Evolutionary conservation across 2,329 filamentous ascomycete genomes (phyloP).

Genomic region (Fusarium sp.): DNA sequence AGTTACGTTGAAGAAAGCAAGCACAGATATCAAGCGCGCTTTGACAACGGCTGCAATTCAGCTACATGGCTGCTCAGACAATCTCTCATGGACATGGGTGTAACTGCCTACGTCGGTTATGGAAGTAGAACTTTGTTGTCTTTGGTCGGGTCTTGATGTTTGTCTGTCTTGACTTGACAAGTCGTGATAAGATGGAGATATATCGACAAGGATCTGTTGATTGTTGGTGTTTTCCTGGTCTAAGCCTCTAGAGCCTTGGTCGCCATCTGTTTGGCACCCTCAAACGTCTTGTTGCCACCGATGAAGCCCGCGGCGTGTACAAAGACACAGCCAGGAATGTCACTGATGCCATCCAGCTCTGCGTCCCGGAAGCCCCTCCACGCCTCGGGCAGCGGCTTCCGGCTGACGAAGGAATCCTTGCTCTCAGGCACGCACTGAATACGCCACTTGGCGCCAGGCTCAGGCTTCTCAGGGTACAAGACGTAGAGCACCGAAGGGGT

Average conservation of each 20-base stretch:
- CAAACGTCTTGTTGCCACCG: conserved; percentile 90
- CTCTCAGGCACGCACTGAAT: conserved; percentile 89
- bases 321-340: conserved; percentile 82
- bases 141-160: too few relatives aligned
- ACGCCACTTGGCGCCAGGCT: conserved; percentile 84
- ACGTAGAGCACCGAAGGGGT: conserved; percentile 78
- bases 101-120: not conserved
- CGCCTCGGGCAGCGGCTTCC: conserved; percentile 87
- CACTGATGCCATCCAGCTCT: conserved; percentile 77
- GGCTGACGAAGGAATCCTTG: conserved; percentile 88
- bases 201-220: not conserved
- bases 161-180: too few relatives aligned
- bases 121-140: not conserved
- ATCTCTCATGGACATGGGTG: not conserved
- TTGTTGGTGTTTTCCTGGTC: not conserved
- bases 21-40: not conserved
- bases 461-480: conserved; percentile 85
- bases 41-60: not conserved
- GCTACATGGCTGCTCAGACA: conserved; percentile 32
- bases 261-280: conserved; percentile 88
- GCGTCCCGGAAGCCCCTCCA: conserved; percentile 94
- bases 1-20: not conserved
- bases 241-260: conserved; percentile 70
- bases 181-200: too few relatives aligned
- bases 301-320: conserved; percentile 96